phyloP scores from a whole-genome alignment of 2,329 filamentous ascomycete species.

The Calonectria hongkongensis region DNA sequence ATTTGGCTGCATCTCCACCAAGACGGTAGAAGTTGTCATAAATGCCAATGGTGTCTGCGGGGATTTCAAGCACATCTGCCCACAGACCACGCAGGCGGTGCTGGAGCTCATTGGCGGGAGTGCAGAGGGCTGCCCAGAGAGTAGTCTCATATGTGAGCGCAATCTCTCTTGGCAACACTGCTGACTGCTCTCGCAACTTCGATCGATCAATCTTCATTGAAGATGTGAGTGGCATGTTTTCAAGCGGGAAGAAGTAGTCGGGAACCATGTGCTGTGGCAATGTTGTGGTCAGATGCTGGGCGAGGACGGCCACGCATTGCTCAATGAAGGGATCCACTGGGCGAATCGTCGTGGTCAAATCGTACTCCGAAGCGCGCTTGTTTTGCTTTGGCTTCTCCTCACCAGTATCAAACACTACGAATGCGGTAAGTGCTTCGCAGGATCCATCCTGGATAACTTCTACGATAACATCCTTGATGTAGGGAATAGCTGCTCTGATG shows the following conservation, averaged over 20 bases:
- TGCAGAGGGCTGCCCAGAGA: background rate
- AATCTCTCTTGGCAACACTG: background rate
- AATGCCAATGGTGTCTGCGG: constrained; percentile 50
- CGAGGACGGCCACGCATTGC: background rate
- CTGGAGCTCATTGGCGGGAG: constrained; percentile 5
- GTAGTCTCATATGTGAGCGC: constrained; percentile 11
- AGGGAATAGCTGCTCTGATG: background rate
- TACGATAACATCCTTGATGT: background rate
- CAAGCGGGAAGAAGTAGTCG: constrained; percentile 9
- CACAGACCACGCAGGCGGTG: constrained; percentile 57
- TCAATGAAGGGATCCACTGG: background rate
- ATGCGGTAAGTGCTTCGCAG: background rate
- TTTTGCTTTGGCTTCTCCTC: background rate
- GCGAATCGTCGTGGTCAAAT: background rate
- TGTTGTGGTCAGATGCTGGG: background rate
- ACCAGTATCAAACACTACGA: background rate
- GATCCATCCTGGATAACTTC: background rate
- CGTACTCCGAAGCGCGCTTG: background rate
- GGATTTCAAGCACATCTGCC: constrained; percentile 52
- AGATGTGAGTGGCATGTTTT: background rate
- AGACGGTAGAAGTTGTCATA: constrained; percentile 29
- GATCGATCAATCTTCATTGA: constrained; percentile 10
- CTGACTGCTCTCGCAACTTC: constrained; percentile 2
- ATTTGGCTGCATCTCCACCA: constrained; percentile 32
- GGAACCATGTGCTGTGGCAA: constrained; percentile 25